Evolutionary conservation across 371 early-diverging fungal species (phyloP), one percentile per base, ranked within the genome.

Genomic region (Syncephalastrum sp.): DNA sequence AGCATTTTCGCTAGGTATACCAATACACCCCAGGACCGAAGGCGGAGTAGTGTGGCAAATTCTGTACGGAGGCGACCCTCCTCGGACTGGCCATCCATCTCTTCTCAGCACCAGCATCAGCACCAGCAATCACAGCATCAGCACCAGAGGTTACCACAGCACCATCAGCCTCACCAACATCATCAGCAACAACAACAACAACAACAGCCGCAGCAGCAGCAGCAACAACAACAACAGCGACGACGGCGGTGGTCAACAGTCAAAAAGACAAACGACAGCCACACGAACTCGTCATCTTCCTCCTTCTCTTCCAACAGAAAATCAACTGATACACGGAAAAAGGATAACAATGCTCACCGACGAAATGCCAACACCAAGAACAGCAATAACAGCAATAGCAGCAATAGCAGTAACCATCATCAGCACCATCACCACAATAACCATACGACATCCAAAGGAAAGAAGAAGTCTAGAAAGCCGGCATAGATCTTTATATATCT

Each of bases 201-300:
- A 27, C 55, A 54, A 29, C 16, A 29, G 16, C n/a, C n/a, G n/a
- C 55, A 56, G 42, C 60, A 47, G 14, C 51, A 54, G 21, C 43
- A 47, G 10, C 50, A 50, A 17, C 25, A 10, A n/a, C 27, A 55
- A 1, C 29, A 38, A 25, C 47, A 52, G n/a, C 54, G 61, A 15
- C 61, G 66, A 10, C 57, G 66, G 8, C 58, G 66, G n/a, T 65
- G 66, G 66, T 65, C 66, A 5, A 65, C 66, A 0, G 57, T 59
- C 24, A 65, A 65, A 23, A 60, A 60, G 3, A 29, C 7, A 4
- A 29, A 29, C 29, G 29, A 29, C 29, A 29, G 29, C 29, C 29
- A 29, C 29, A 3, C 29, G 29, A 29, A 7, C 29, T 29, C 29
- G 29, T 29, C 29, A 29, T 29, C 29, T 7, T 29, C 29, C 29